Conservation (phyloP, 2,329 filamentous ascomycete species). For the Phoma sp. region DNA sequence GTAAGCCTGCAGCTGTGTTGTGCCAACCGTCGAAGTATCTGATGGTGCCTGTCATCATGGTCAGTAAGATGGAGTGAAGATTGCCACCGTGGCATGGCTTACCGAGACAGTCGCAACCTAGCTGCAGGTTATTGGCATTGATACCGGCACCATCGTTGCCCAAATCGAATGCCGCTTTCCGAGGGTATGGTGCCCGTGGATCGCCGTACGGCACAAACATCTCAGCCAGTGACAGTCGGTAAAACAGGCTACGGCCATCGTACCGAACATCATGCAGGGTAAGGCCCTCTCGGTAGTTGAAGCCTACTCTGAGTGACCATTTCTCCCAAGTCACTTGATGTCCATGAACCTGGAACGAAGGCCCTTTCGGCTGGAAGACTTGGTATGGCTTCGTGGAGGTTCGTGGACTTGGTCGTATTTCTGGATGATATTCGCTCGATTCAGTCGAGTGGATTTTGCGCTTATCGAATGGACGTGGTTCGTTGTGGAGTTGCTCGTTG, state of each 20-base stretch:
- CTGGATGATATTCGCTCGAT: conserved; percentile 33
- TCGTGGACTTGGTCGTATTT: conserved; percentile 19
- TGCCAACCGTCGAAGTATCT: conserved; percentile 53
- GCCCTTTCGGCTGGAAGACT: conserved; percentile 33
- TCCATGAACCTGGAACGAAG: conserved; percentile 30
- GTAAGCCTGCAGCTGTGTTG: conserved; percentile 43
- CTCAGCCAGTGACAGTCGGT: conserved; percentile 51
- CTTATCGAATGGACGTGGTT: conserved; percentile 49
- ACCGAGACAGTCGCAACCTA: conserved; percentile 55
- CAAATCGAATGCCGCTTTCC: conserved; percentile 55
- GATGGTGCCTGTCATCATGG: conserved; percentile 33
- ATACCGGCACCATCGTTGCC: conserved; percentile 53
- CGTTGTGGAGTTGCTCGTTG: conserved; percentile 49
- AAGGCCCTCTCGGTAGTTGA: conserved; percentile 55
- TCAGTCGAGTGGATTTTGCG: conserved; percentile 48
- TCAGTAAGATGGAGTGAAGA: neutral
- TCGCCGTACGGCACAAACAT: conserved; percentile 57
- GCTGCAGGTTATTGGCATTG: conserved; percentile 52
- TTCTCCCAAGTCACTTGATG: conserved; percentile 51
- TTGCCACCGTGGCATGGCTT: neutral
- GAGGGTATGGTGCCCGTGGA: conserved; percentile 49
- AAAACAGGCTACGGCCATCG: conserved; percentile 50
- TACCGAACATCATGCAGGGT: conserved; percentile 52
- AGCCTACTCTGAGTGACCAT: conserved; percentile 53
- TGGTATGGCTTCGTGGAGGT: conserved; percentile 29